phyloP scores from a whole-genome alignment of 306 rosid genomes.

The Arachis hypogaea region DNA sequence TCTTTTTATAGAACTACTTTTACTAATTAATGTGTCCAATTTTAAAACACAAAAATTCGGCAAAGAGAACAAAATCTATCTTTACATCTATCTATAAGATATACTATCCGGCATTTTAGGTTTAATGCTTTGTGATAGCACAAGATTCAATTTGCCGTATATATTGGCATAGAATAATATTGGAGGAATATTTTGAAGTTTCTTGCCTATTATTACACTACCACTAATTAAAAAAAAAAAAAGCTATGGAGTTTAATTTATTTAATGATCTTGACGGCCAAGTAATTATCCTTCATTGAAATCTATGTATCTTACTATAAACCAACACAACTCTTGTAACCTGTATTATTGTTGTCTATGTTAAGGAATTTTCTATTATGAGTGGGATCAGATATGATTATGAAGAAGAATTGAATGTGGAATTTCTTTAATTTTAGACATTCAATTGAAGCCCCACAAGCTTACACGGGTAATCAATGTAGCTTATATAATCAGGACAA shows the following conservation, averaged over 20 bases:
- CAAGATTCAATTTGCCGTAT: background rate
- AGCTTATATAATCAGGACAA: background rate
- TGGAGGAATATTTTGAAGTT: slow-evolving; percentile 22
- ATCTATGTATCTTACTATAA: slow-evolving; percentile 30
- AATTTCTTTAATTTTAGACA: slow-evolving; percentile 6
- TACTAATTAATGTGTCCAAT: slow-evolving; percentile 20
- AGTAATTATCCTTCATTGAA: slow-evolving; percentile 30
- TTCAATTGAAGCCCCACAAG: slow-evolving; percentile 20
- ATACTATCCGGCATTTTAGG: slow-evolving; percentile 13
- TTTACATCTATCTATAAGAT: slow-evolving; percentile 11
- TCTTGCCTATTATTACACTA: slow-evolving; percentile 2
- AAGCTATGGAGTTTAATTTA: slow-evolving; percentile 24
- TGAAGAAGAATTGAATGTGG: slow-evolving; percentile 8
- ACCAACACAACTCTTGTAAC: background rate
- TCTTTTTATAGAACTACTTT: slow-evolving; percentile 46
- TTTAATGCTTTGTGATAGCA: background rate
- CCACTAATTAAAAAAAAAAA: slow-evolving; percentile 3
- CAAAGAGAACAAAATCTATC: background rate
- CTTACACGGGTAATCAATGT: background rate
- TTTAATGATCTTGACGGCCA: slow-evolving; percentile 40
- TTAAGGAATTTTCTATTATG: slow-evolving; percentile 19
- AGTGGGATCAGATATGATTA: slow-evolving; percentile 36
- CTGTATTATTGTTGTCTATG: background rate
- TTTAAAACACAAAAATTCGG: slow-evolving; percentile 7
- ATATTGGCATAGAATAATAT: slow-evolving; percentile 1